Base-by-base conservation (phyloP, 805 yeast species). In the Tetrapisispora pingtungensis region DNA sequence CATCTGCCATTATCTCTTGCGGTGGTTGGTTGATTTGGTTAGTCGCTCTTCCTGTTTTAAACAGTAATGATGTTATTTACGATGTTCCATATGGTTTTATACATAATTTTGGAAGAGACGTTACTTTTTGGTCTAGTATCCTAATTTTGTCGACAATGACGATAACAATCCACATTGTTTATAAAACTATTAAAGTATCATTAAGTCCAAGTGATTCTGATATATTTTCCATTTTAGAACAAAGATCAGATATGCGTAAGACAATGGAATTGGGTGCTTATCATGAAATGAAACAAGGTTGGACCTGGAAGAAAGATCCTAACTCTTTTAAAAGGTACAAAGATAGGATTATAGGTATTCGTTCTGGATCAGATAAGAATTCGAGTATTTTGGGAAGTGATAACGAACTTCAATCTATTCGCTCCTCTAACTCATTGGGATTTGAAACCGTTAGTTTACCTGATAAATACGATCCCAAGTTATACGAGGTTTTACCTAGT, bases 11-110 rank as follows among this genome's bases (percentile, higher is more conserved):
- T 12, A 70, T 88, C 14, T 85, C 96, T 0, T 80, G 80, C 28
- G 77, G 81, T 20, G 98, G 97, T 1, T 93, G 94, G 81, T 65
- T 84, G 7, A 53, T 80, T 12, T 93, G 97, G 96, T 80, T 85
- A 60, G 71, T 84, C 44, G 61, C 88, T 26, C 74, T 90, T 39
- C 84, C 89, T 57, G 73, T 72, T 3, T 64, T 89, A n/a, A 82
- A 85, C 59, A 68, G 65, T 63, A 55, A 63, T 57, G 52, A 75
- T 66, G 57, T 75, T 57, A 42, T 84, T 13, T 88, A 77, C 62
- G 84, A 75, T 59, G 96, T 84, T 2, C 68, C 71, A 7, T 71
- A 75, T 48, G 95, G 93, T 2, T 68, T 93, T 40, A 70, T 72
- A 46, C 63, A 78, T 40, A 77, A 77, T 42, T 87, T 86, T 67